A percentile compares a stretch with the other conserved stretches of the same genome.
These are phyloP conservation scores for Fusarium sp. DNA, from an alignment of 2,329 filamentous ascomycete genomes.

Conservation along the genomic window DNA sequence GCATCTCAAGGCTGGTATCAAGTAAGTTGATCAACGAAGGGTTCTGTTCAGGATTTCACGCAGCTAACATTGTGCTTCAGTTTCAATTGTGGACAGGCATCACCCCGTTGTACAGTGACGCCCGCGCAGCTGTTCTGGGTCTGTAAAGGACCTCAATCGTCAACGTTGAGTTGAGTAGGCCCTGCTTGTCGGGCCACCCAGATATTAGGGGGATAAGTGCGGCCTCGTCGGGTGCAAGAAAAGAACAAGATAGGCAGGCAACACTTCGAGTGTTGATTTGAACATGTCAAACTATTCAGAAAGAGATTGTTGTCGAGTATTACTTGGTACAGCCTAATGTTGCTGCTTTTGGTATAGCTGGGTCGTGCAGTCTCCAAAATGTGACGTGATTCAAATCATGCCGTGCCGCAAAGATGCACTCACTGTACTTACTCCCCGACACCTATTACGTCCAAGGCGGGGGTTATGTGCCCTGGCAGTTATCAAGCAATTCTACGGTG, in stretches of 20 bases:
- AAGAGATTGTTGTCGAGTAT: constrained; percentile 1
- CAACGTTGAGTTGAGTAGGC: too few relatives aligned
- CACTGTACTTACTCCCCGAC: not conserved
- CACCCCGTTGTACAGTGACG: constrained; percentile 74
- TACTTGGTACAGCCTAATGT: constrained; percentile 6
- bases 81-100: constrained; percentile 89
- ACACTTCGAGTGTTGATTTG: too few relatives aligned
- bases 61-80: constrained; percentile 51
- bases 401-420: constrained; percentile 16
- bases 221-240: too few relatives aligned
- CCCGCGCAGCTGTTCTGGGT: constrained; percentile 67
- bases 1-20: constrained; percentile 91
- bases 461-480: not conserved
- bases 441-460: constrained; percentile 27
- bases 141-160: constrained; percentile 5
- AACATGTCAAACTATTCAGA: not conserved
- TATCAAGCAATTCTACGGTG: constrained; percentile 4
- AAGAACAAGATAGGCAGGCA: too few relatives aligned
- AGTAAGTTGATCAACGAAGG: constrained; percentile 57
- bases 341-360: constrained; percentile 21
- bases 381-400: constrained; percentile 29
- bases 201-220: too few relatives aligned
- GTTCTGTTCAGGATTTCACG: not conserved
- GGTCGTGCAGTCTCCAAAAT: constrained; percentile 1
- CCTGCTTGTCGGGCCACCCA: too few relatives aligned